phyloP scores from a whole-genome alignment of 352 stramenopile species.

The Pelagophyceae sp. region DNA sequence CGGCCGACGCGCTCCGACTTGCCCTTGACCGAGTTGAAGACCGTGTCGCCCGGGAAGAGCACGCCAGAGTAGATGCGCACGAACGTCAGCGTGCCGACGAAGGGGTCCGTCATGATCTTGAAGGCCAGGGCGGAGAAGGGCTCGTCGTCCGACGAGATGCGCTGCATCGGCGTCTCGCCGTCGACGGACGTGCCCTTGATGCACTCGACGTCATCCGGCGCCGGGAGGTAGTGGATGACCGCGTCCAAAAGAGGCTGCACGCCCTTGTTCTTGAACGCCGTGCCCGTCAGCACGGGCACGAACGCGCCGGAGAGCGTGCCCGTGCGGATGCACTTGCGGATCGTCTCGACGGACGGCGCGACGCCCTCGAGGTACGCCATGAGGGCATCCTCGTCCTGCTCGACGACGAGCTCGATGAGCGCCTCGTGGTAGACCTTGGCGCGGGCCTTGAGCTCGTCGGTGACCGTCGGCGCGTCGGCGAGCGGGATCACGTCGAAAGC shows the following conservation, averaged over 20 bases:
- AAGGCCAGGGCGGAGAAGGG: slow-evolving; percentile 72
- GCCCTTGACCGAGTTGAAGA: slow-evolving; percentile 73
- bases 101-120: slow-evolving; percentile 75
- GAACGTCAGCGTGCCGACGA: slow-evolving; percentile 69
- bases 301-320: slow-evolving; percentile 58
- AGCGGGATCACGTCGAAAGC: slow-evolving; percentile 63
- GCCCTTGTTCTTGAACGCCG: slow-evolving; percentile 79
- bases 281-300: slow-evolving; percentile 67
- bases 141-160: slow-evolving; percentile 57
- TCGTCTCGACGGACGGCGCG: slow-evolving; percentile 46
- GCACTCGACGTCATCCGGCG: slow-evolving; percentile 71
- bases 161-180: slow-evolving; percentile 31
- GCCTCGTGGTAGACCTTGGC: slow-evolving; percentile 60
- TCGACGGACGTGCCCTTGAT: slow-evolving; percentile 58
- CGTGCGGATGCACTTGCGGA: slow-evolving; percentile 62
- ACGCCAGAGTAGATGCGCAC: slow-evolving; percentile 70
- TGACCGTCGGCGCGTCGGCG: slow-evolving; percentile 50
- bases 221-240: slow-evolving; percentile 78
- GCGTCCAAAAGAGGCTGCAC: slow-evolving; percentile 75
- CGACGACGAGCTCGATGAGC: slow-evolving; percentile 65
- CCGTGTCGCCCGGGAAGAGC: slow-evolving; percentile 53
- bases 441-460: slow-evolving; percentile 64
- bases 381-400: slow-evolving; percentile 70
- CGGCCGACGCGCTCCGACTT: slow-evolving; percentile 65
- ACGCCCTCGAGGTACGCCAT: slow-evolving; percentile 68